Evolutionary conservation across 805 yeast genomes (phyloP).

Genomic region (Maudiozyma turicensis): DNA sequence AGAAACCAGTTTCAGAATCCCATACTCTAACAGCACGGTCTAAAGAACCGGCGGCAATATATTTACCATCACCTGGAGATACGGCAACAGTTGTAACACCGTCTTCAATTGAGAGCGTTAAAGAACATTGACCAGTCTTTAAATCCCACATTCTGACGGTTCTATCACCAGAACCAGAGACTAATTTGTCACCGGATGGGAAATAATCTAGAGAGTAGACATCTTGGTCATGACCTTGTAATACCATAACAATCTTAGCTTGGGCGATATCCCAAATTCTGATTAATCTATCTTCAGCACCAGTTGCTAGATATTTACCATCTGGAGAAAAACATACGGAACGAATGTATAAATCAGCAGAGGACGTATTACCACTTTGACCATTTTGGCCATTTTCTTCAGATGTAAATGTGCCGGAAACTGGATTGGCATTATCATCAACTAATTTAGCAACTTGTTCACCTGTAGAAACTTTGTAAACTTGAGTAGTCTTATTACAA

Average conservation of each 20-base stretch:
- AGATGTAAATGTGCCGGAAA: too few species aligned
- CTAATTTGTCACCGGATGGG: constrained; percentile 88
- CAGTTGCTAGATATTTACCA: constrained; percentile 87
- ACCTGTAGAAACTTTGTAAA: constrained; percentile 86
- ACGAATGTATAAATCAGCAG: constrained; percentile 77
- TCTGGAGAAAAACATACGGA: constrained; percentile 96
- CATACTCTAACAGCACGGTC: constrained; percentile 94
- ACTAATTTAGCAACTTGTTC: constrained; percentile 75
- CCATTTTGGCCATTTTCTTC: background rate
- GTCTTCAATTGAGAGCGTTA: constrained; percentile 89
- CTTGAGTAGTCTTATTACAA: constrained; percentile 92
- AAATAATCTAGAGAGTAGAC: constrained; percentile 91
- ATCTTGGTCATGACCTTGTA: constrained; percentile 95
- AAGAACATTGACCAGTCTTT: constrained; percentile 73
- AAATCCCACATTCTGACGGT: constrained; percentile 96
- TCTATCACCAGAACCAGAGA: constrained; percentile 93
- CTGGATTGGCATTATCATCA: constrained; percentile 44
- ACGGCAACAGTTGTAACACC: constrained; percentile 98
- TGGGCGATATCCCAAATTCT: constrained; percentile 93
- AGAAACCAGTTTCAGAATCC: constrained; percentile 88
- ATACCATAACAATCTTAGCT: constrained; percentile 72
- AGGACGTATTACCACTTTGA: constrained; percentile 32
- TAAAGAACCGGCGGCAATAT: constrained; percentile 94
- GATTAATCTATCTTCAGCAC: constrained; percentile 82
- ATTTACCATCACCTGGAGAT: constrained; percentile 89